Evolutionary conservation across 768 basidiomycete genomes (phyloP), one percentile per base, ranked within the genome.

Genomic region (Astraeus odoratus): DNA sequence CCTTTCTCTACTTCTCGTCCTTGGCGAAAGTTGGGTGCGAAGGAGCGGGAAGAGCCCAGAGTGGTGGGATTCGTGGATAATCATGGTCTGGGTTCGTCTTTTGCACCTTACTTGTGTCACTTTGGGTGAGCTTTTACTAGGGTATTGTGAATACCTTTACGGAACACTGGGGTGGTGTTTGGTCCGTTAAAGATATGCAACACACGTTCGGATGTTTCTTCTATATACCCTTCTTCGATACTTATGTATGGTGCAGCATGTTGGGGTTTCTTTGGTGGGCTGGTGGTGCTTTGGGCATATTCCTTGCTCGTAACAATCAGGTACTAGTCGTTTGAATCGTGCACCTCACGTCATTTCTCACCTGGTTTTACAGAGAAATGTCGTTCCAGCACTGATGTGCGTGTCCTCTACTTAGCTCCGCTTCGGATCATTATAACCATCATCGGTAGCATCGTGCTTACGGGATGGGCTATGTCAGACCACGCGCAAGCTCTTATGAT

Each of bases 111-210:
- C 6, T 4, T n/a, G 50, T 13, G 49, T 31, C 15, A 37, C 2
- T 10, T 10, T 9, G 13, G 27, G 41, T 49, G 4, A 2, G 29
- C 12, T 8, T 20, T 19, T 18, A 16, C 19, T 26, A 54, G 52
- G 61, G 46, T 25, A 46, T 54, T 78, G 84, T 96, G 46, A 95
- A 96, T 53, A 94, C 92, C 0, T 94, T 95, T 59, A 94, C 92
- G 0, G 88, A 92, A 57, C 92, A 96, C 59, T 85, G 80, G 39
- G 87, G 88, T 7, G 73, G 73, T 16, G 61, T 55, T 1, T 95
- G 93, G 93, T 85, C 81, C 2, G 84, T 83, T 43, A 93, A 95
- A 61, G 93, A 95, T 61, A 86, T 93, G 87, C 91, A 94, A 56
- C 92, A 95, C 63, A 91, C 89, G 81, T 89, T 57, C 51, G 85